Evolutionary conservation across 2,329 filamentous ascomycete genomes (phyloP).

Genomic region (Emericellopsis cladophorae): DNA sequence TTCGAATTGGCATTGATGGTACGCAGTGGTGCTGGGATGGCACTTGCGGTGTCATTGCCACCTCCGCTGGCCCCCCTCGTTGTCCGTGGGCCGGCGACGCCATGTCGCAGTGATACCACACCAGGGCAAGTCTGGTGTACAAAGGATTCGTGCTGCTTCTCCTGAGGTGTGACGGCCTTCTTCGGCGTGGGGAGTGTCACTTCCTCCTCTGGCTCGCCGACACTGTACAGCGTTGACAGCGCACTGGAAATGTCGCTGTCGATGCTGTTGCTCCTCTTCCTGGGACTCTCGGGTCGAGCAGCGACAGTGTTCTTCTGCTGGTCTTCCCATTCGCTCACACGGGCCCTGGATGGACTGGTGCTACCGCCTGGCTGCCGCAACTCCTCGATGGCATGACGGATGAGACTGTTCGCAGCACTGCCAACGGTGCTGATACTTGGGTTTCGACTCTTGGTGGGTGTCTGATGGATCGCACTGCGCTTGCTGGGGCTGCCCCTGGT

Average conservation of each 20-base stretch:
- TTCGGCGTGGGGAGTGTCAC: neutral
- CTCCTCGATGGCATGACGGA: constrained; percentile 20
- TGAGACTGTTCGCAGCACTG: constrained; percentile 26
- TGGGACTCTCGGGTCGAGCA: neutral
- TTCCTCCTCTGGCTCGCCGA: constrained; percentile 31
- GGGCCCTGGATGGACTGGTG: constrained; percentile 23
- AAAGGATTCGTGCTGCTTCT: constrained; percentile 16
- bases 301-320: constrained; percentile 4
- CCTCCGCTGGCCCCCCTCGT: neutral
- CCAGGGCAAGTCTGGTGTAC: constrained; percentile 7
- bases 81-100: neutral
- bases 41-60: neutral
- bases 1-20: constrained; percentile 2
- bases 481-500: constrained; percentile 14
- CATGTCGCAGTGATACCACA: too few relatives aligned
- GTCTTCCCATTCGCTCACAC: constrained; percentile 8
- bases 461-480: constrained; percentile 7
- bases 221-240: constrained; percentile 44
- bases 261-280: constrained; percentile 14
- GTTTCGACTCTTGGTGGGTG: constrained; percentile 9
- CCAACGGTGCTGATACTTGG: constrained; percentile 17
- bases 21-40: constrained; percentile 4
- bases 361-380: constrained; percentile 20
- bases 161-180: neutral
- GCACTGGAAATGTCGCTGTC: constrained; percentile 37